A percentile compares a stretch with the other conserved stretches of the same genome.
These are phyloP conservation scores for Rhizoctonia solani DNA, from an alignment of 1,284 basidiomycete genomes.

Conservation along the genomic window DNA sequence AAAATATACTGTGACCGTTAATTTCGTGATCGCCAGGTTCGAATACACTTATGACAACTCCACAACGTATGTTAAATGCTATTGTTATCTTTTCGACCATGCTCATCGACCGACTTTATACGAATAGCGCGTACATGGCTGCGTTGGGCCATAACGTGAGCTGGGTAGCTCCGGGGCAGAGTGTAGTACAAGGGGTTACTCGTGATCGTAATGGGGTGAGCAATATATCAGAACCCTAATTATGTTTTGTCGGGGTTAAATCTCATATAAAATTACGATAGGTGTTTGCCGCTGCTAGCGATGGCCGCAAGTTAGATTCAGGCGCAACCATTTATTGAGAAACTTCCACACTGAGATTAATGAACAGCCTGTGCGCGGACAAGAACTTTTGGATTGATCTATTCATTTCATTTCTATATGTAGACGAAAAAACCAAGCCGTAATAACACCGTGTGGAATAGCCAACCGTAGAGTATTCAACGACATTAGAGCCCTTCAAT, in stretches of 20 bases:
- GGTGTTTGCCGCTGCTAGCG: slow-evolving; percentile 23
- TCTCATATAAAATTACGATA: too few relatives aligned
- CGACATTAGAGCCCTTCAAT: slow-evolving; percentile 12
- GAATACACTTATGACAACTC: slow-evolving; percentile 24
- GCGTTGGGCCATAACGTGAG: slow-evolving; percentile 28
- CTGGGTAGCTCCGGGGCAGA: slow-evolving; percentile 32
- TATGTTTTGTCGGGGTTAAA: too few relatives aligned
- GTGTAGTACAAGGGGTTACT: slow-evolving; percentile 15
- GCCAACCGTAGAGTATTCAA: too few relatives aligned
- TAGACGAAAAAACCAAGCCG: too few relatives aligned
- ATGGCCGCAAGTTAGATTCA: slow-evolving; percentile 22
- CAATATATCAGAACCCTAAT: too few relatives aligned
- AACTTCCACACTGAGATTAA: neutral
- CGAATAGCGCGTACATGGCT: slow-evolving; percentile 28
- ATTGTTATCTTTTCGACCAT: neutral
- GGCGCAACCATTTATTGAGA: slow-evolving; percentile 8
- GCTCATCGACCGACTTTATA: neutral
- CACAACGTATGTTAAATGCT: slow-evolving; percentile 16
- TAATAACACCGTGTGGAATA: too few relatives aligned
- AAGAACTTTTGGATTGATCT: too few relatives aligned
- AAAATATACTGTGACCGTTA: neutral
- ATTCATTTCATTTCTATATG: neutral
- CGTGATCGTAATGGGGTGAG: neutral
- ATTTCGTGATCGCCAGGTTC: neutral
- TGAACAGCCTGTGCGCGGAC: too few relatives aligned